These are phyloP conservation scores for Silene coronaria DNA, from an alignment of 179 eudicot species.

Conservation along the genomic window DNA sequence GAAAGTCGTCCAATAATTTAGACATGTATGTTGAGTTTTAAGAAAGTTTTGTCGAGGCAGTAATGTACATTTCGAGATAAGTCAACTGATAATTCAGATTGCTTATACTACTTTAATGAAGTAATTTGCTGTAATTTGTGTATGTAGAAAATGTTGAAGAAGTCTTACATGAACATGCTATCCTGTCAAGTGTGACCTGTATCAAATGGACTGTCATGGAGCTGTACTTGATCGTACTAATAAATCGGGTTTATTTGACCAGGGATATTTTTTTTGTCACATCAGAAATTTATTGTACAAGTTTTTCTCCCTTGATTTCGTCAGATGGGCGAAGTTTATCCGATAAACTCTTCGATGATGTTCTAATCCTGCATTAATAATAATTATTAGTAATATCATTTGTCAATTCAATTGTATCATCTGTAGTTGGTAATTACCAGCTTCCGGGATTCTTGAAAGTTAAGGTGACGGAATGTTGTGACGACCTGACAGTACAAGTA, in stretches of 20 bases:
- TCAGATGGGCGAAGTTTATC: no score
- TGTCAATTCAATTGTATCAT: no score
- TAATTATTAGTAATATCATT: no score
- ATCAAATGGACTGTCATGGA: background rate
- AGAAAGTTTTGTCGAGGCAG: background rate
- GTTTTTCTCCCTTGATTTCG: no score
- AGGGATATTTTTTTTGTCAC: background rate
- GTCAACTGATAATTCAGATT: background rate
- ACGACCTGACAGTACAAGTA: no score
- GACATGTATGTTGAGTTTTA: background rate
- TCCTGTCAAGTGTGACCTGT: background rate
- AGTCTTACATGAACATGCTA: conserved; percentile 1
- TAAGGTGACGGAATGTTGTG: no score
- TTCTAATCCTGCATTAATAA: no score
- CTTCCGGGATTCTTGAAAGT: no score
- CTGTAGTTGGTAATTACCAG: no score
- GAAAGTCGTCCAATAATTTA: background rate
- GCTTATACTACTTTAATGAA: background rate
- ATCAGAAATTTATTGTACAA: background rate
- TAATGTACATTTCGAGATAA: background rate
- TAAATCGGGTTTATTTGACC: background rate
- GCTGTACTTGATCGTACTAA: conserved; percentile 3
- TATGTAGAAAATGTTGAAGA: background rate
- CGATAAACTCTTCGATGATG: no score
- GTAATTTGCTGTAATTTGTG: background rate